A percentile compares a stretch with the other conserved stretches of the same genome.
Conservation (phyloP, 495 filamentous ascomycete genomes). For the Aspergillus steynii region DNA sequence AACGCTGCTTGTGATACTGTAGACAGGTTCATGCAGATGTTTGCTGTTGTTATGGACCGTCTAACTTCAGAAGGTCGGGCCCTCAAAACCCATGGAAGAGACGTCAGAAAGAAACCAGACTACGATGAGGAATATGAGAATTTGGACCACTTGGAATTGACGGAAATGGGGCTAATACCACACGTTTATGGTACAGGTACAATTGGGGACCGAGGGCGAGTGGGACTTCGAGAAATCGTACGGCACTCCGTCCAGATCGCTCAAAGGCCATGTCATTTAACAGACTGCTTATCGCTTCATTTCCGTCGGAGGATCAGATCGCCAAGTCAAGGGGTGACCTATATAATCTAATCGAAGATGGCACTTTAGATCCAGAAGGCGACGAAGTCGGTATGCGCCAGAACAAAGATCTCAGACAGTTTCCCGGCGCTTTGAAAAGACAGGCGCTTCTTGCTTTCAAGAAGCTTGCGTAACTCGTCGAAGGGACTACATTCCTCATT, state of each 20-base stretch:
- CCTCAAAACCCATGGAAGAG: slow-evolving; percentile 1
- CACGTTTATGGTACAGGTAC: neutral
- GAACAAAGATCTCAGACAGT: too few relatives aligned
- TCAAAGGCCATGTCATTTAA: neutral
- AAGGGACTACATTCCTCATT: too few relatives aligned
- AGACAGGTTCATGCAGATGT: neutral
- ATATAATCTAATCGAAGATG: neutral
- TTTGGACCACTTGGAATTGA: neutral
- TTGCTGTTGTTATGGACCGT: neutral
- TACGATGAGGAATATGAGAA: neutral
- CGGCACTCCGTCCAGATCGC: neutral
- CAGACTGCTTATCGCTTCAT: neutral
- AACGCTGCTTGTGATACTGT: slow-evolving; percentile 1
- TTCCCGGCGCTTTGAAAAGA: too few relatives aligned
- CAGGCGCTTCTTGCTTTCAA: too few relatives aligned
- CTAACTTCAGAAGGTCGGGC: neutral
- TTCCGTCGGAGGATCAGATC: slow-evolving; percentile 3
- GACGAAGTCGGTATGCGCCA: too few relatives aligned
- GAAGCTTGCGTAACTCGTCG: too few relatives aligned
- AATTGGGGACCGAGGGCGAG: neutral
- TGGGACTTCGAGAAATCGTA: neutral
- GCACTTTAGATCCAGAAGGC: too few relatives aligned
- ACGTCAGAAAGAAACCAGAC: neutral
- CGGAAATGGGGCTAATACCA: slow-evolving; percentile 1
- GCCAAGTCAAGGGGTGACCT: slow-evolving; percentile 3